Percentiles rank a stretch among this genome's conserved stretches.
Evolutionary conservation across 306 rosid genomes (phyloP).

Genomic region (Corylus heterophylla): DNA sequence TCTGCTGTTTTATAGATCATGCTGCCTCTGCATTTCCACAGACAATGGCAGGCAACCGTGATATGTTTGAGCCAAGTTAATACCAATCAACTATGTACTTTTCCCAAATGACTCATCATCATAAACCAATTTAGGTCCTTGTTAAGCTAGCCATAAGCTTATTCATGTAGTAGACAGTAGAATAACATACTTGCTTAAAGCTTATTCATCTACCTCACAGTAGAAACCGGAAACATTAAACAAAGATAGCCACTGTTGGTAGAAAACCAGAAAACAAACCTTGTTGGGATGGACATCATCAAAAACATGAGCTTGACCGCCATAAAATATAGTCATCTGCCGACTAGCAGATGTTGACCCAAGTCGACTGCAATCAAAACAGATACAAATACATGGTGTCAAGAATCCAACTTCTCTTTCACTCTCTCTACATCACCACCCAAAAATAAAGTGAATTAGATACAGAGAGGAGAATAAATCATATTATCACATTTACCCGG

Average conservation of each 20-base stretch:
- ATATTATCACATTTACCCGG: constrained; percentile 46
- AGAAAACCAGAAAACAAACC: constrained; percentile 50
- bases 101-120: constrained; percentile 4
- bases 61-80: constrained; percentile 3
- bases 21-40: constrained; percentile 10
- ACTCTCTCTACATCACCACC: not conserved
- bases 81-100: constrained; percentile 11
- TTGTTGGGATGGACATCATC: constrained; percentile 95
- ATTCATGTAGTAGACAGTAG: not conserved
- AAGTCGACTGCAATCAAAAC: constrained; percentile 57
- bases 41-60: constrained; percentile 6
- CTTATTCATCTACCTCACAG: not conserved
- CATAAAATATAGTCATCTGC: constrained; percentile 98
- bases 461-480: constrained; percentile 8
- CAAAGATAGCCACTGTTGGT: constrained; percentile 8
- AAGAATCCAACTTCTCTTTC: constrained; percentile 19
- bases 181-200: constrained; percentile 1
- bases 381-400: constrained; percentile 35
- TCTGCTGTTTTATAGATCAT: not conserved
- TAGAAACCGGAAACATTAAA: constrained; percentile 7
- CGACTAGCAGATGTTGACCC: constrained; percentile 61
- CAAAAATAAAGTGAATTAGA: constrained; percentile 1
- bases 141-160: constrained; percentile 9
- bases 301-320: constrained; percentile 98
- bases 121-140: constrained; percentile 20